Evolutionary conservation across 2,329 filamentous ascomycete species (phyloP), one percentile per base, ranked within the genome.

Genomic region (Venturia aucupariae): DNA sequence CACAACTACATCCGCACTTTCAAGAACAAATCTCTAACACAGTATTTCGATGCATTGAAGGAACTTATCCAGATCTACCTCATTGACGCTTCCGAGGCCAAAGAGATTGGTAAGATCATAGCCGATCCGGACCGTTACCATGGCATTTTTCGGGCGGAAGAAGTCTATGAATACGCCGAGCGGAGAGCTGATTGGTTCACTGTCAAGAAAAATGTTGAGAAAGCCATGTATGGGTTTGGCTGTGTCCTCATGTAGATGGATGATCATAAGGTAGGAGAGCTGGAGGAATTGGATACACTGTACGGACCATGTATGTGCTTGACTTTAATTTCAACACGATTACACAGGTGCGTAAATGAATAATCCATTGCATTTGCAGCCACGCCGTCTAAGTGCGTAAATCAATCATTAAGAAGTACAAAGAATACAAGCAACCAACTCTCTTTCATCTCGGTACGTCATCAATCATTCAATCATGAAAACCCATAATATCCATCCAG

Each of bases 161-260:
- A 99, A 79, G 94, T 97, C 3, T 96, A 96, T 71, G 93, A 97
- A 79, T 99, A 95, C 78, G 94, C 93, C 1, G 92, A 97, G 76
- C 81, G 94, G 69, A 81, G 94, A 69, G 92, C 92, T 61, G 94
- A 99, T 77, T 99, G 94, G 94, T 96, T 94, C 74, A 83, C 88
- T 70, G 90, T 99, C 13, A 89, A 89, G 78, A 86, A 84, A 68
- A 86, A 92, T 67, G 94, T 99, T 6, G 94, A 99, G 80, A 88
- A 90, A 76, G 92, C 92, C 67, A 97, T 99, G 92, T 97, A 97
- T 77, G 94, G 94, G 4, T 85, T 96, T 74, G 93, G 94, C 66
- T 99, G 94, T 75, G 75, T 74, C 57, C 72, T 95, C 54, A 97
- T 97, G 92, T 97, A 57, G 51, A 24, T 27, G 17, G 24, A 27